phyloP scores from a whole-genome alignment of 1,284 basidiomycete genomes.

The Dichomitus squalens region DNA sequence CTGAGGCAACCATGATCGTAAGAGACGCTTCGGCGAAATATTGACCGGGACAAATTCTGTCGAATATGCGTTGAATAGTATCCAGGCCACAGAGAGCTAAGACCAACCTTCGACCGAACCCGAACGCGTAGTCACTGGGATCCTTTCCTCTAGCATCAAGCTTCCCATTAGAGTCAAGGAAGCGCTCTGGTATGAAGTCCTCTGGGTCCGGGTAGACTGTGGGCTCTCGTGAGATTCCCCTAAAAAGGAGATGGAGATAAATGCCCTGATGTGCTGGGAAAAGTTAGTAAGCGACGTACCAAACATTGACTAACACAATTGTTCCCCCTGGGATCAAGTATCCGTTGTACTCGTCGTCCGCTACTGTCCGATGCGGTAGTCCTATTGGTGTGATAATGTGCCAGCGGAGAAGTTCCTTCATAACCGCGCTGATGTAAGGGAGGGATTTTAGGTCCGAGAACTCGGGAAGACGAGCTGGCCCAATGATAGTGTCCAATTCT shows the following conservation, averaged over 20 bases:
- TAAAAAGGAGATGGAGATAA: background rate
- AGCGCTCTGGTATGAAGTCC: background rate
- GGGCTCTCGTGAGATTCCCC: background rate
- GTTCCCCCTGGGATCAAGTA: constrained; percentile 28
- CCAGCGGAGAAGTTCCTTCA: constrained; percentile 27
- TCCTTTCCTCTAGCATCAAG: background rate
- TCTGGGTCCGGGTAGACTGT: background rate
- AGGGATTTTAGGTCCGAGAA: constrained; percentile 18
- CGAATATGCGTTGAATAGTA: background rate
- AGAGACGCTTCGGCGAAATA: constrained; percentile 3
- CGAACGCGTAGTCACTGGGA: constrained; percentile 26
- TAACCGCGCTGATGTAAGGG: constrained; percentile 22
- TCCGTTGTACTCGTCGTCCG: constrained; percentile 22
- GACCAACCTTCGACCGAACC: constrained; percentile 36
- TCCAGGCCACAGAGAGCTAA: background rate
- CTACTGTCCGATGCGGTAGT: background rate
- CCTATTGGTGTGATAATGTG: constrained; percentile 17
- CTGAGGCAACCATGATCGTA: background rate
- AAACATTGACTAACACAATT: constrained; percentile 26
- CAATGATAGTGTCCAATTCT: constrained; percentile 32
- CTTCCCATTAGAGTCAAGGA: background rate
- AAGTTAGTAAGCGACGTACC: constrained; percentile 17
- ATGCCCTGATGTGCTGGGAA: background rate
- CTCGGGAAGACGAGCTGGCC: constrained; percentile 25
- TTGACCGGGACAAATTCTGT: constrained; percentile 4